phyloP scores from a whole-genome alignment of 495 filamentous ascomycete species.

The Talaromyces nanjingensis region DNA sequence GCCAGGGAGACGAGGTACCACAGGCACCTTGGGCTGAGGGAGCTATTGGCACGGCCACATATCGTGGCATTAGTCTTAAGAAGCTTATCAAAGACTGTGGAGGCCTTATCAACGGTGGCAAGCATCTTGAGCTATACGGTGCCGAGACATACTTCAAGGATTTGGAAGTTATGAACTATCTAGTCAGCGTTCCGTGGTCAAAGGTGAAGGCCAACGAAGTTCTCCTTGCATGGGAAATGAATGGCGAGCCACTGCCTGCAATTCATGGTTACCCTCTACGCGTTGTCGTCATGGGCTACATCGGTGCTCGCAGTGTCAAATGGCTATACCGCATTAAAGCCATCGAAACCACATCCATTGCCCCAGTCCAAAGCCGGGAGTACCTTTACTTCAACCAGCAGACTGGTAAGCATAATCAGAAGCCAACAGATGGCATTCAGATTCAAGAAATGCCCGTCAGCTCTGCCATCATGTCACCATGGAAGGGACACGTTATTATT shows the following conservation, averaged over 20 bases:
- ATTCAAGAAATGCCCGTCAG: constrained; percentile 48
- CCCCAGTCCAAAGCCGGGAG: constrained; percentile 37
- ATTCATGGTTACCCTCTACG: constrained; percentile 61
- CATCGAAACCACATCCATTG: constrained; percentile 30
- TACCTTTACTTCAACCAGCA: constrained; percentile 43
- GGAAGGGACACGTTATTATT: constrained; percentile 24
- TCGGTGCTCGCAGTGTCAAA: constrained; percentile 38
- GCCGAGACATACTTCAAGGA: constrained; percentile 65
- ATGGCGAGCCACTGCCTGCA: constrained; percentile 55
- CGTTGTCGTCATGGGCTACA: constrained; percentile 56
- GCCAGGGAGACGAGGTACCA: constrained; percentile 62
- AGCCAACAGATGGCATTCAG: constrained; percentile 27
- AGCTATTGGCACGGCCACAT: constrained; percentile 59
- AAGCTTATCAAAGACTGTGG: constrained; percentile 62
- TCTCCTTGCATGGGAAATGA: constrained; percentile 65
- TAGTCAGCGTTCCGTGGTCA: constrained; percentile 54
- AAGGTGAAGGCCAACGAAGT: constrained; percentile 62
- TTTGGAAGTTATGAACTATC: constrained; percentile 54
- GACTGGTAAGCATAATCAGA: constrained; percentile 25
- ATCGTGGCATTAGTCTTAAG: constrained; percentile 55
- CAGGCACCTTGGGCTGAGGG: constrained; percentile 63
- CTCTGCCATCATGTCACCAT: constrained; percentile 35
- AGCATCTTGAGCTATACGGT: constrained; percentile 58
- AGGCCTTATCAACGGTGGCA: constrained; percentile 44
- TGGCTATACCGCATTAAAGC: constrained; percentile 37